phyloP scores from a whole-genome alignment of 352 stramenopile species.

The Phytopythium mirpurense region DNA sequence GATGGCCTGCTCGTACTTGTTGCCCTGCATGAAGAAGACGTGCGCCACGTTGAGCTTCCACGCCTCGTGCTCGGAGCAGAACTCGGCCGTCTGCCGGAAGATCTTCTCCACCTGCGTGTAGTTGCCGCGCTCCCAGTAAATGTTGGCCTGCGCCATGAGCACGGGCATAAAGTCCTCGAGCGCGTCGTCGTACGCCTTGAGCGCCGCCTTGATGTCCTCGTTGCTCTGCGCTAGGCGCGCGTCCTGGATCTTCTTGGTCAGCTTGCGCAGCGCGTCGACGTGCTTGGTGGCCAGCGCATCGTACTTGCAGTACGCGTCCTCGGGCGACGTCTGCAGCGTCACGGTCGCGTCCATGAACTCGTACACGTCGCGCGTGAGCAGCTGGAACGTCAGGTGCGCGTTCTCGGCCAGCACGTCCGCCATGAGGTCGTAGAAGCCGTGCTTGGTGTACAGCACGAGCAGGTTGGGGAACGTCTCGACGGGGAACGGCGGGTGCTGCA shows the following conservation, averaged over 20 bases:
- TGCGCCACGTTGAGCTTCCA: constrained; percentile 97
- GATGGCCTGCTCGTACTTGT: constrained; percentile 85
- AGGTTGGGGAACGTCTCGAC: constrained; percentile 96
- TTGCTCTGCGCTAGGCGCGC: constrained; percentile 88
- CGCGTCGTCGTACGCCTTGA: constrained; percentile 93
- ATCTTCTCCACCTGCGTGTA: constrained; percentile 96
- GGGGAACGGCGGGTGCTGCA: constrained; percentile 92
- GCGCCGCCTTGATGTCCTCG: constrained; percentile 88
- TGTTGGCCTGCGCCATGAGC: constrained; percentile 94
- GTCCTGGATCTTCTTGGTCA: constrained; percentile 95
- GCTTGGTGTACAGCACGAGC: constrained; percentile 93
- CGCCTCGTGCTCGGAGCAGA: constrained; percentile 92
- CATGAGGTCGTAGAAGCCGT: constrained; percentile 94
- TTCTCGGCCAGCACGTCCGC: constrained; percentile 94
- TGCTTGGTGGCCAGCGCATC: constrained; percentile 92
- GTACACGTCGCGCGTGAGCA: constrained; percentile 92
- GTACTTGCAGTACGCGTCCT: constrained; percentile 93
- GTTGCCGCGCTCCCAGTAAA: constrained; percentile 96
- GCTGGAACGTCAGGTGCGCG: constrained; percentile 90
- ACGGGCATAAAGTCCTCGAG: constrained; percentile 96
- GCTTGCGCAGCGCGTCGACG: constrained; percentile 89
- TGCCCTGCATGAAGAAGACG: constrained; percentile 94
- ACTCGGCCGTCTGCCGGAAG: constrained; percentile 93
- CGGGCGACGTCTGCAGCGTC: constrained; percentile 90
- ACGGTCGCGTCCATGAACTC: constrained; percentile 95